Evolutionary conservation across 257 asterid species (phyloP), one percentile per base, ranked within the genome.

Genomic region (Gardenia jasminoides): DNA sequence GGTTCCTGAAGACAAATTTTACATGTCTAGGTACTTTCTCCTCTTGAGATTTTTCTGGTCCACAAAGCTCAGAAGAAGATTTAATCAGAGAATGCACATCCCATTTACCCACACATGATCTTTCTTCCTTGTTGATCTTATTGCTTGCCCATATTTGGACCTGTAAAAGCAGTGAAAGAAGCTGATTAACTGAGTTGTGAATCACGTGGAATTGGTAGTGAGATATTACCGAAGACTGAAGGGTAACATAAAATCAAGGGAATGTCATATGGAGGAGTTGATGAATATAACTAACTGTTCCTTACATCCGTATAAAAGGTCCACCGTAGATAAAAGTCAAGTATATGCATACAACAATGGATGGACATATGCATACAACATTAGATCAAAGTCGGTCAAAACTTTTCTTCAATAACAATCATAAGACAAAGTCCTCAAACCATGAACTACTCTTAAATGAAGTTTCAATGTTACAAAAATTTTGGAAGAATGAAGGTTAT

Each of bases 141-240:
- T 90, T 86, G 89, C 99, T 87, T 31, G 90, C 96, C 99, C 98
- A 95, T 76, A 95, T 91, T 87, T 95, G 99, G n/a, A 95, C 93
- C 99, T 95, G 81, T 71, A 75, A 31, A 82, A 50, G 85, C 73
- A 74, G 59, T 44, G 5, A 39, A 68, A 46, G 74, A 59, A 33
- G 56, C 76, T 71, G 16, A 31, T 79, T 36, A 16, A 28, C 2
- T 47, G 52, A 72, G 4, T 73, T 59, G 30, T 74, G 52, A 74
- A 33, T 56, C 39, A 72, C 19, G 41, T 12, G 24, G 28, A 17
- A 24, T 9, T 50, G 67, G 30, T 9, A 74, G 16, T 75, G 68
- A 62, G 31, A 70, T 39, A 68, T 6, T 28, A 41, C 10, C 26
- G 24, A 74, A 17, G 52, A 41, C 19, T 46, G 44, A 74, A 17